These are phyloP conservation scores for Globisporangium mamillatum DNA, from an alignment of 352 stramenopile species.

Conservation along the genomic window DNA sequence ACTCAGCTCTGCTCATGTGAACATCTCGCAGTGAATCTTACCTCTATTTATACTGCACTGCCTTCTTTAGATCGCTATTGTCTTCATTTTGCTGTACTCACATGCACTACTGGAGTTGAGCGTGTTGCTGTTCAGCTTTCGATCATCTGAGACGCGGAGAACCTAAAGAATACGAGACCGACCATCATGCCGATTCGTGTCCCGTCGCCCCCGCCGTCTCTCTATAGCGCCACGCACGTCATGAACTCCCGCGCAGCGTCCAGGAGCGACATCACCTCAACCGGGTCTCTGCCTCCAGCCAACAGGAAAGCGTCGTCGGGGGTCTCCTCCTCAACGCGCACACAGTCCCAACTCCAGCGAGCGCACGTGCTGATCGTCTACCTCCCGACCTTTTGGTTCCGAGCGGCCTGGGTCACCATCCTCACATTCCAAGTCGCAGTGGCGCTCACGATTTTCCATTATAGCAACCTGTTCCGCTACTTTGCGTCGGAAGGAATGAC, in stretches of 20 bases:
- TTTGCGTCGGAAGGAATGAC: conserved; percentile 9
- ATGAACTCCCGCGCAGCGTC: not conserved
- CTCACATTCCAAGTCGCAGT: conserved; percentile 5
- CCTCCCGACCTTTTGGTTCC: conserved; percentile 13
- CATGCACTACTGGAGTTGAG: not conserved
- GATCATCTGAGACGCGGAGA: not conserved
- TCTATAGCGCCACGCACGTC: not conserved
- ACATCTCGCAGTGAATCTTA: not conserved
- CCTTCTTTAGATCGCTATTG: not conserved
- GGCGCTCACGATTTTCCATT: conserved; percentile 1
- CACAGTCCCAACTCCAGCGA: not conserved
- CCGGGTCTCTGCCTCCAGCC: not conserved
- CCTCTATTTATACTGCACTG: not conserved
- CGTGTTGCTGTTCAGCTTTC: not conserved
- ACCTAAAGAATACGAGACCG: not conserved
- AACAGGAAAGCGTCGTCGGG: not conserved
- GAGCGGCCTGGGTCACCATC: conserved; percentile 5
- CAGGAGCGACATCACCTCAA: not conserved
- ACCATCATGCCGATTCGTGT: not conserved
- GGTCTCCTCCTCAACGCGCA: not conserved
- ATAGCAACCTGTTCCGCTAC: conserved; percentile 4
- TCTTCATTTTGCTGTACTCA: not conserved
- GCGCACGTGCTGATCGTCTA: not conserved
- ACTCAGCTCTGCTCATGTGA: not conserved
- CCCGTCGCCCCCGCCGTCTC: not conserved